These are phyloP conservation scores for Naganishia onofrii DNA, from an alignment of 768 basidiomycete species.

Conservation along the genomic window DNA sequence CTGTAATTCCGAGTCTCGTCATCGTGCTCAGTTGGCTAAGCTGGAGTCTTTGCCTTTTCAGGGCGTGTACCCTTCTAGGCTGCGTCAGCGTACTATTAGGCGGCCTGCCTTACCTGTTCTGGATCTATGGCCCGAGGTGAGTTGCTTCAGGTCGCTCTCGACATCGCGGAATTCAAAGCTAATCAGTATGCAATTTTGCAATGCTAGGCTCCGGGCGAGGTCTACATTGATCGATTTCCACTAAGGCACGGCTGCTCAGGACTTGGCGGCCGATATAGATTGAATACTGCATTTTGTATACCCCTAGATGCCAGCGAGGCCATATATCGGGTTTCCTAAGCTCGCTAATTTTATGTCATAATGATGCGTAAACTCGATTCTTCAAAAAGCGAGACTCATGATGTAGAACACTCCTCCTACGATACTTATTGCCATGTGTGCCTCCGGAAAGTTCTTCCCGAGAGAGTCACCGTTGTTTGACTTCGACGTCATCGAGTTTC, in stretches of 20 bases:
- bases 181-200: neutral
- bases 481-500: neutral
- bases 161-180: neutral
- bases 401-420: no score
- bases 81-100: conserved; percentile 23
- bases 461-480: neutral
- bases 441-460: no score
- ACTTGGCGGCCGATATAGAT: no score
- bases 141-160: neutral
- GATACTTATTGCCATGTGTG: no score
- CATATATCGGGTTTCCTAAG: no score
- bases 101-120: conserved; percentile 29
- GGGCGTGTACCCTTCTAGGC: conserved; percentile 28
- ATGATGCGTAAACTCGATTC: no score
- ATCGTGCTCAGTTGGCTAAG: neutral
- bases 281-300: no score
- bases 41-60: neutral
- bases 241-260: neutral
- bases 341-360: no score
- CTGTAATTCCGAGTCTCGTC: neutral
- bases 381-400: no score
- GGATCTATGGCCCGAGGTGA: conserved; percentile 22
- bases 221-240: conserved; percentile 27
- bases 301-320: no score
- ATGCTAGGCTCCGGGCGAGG: conserved; percentile 18